Evolutionary conservation across 2,329 filamentous ascomycete species (phyloP).

Genomic region (Monosporascus sp.): DNA sequence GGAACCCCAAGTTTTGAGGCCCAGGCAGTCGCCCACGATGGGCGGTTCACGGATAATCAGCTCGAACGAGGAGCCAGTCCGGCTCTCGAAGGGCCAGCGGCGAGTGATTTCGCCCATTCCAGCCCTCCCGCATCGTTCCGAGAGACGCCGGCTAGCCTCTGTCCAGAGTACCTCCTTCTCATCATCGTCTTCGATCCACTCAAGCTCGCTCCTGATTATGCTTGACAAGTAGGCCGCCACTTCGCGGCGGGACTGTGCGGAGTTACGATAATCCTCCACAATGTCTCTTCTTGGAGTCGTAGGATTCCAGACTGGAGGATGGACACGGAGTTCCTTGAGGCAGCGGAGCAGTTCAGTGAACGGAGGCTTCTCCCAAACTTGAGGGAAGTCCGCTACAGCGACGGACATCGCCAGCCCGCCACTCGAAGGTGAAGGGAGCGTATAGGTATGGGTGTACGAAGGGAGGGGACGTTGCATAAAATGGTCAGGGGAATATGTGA

Average conservation of each 20-base stretch:
- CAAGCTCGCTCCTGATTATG: conserved; percentile 61
- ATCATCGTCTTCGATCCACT: conserved; percentile 64
- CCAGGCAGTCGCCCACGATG: conserved; percentile 80
- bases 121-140: conserved; percentile 77
- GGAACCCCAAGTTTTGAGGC: conserved; percentile 93
- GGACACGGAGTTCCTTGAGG: conserved; percentile 61
- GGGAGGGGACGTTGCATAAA: too few relatives aligned
- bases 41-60: conserved; percentile 80
- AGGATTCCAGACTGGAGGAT: conserved; percentile 64
- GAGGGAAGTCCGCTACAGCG: conserved; percentile 62
- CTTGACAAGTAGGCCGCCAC: conserved; percentile 62
- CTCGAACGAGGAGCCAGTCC: conserved; percentile 42
- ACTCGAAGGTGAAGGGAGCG: neutral
- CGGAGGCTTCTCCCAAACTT: conserved; percentile 71
- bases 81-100: conserved; percentile 45
- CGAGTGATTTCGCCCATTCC: conserved; percentile 56
- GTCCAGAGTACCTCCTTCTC: conserved; percentile 69
- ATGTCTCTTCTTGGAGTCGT: conserved; percentile 37
- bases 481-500: too few relatives aligned
- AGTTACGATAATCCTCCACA: conserved; percentile 35
- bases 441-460: too few relatives aligned
- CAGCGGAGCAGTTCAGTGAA: conserved; percentile 58
- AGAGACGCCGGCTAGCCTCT: conserved; percentile 70
- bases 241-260: conserved; percentile 40
- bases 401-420: conserved; percentile 21